phyloP scores from a whole-genome alignment of 768 basidiomycete species.

The Boletus fagicola region DNA sequence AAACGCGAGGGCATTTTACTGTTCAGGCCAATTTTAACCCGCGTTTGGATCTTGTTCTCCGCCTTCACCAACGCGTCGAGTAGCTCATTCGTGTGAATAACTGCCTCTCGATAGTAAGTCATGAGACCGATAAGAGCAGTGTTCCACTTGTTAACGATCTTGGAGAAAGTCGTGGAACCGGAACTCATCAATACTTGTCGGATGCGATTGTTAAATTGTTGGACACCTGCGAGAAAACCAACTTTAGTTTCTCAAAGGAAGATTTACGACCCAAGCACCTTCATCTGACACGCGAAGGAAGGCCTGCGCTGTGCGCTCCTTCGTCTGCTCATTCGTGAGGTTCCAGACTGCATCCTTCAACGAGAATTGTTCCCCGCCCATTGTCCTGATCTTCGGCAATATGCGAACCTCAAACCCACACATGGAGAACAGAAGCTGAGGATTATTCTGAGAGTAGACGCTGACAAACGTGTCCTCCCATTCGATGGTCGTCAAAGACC shows the following conservation, averaged over 20 bases:
- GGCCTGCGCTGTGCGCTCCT: slow-evolving; percentile 96
- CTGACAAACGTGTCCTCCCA: slow-evolving; percentile 99
- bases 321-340: slow-evolving; percentile 93
- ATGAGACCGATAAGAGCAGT: slow-evolving; percentile 93
- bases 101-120: slow-evolving; percentile 98
- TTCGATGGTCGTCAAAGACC: slow-evolving; percentile 96
- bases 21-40: slow-evolving; percentile 99
- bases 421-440: slow-evolving; percentile 97
- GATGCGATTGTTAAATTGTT: slow-evolving; percentile 97
- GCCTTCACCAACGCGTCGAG: slow-evolving; percentile 96
- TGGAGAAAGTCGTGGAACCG: slow-evolving; percentile 97
- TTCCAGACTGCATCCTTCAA: slow-evolving; percentile 97
- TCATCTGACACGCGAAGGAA: slow-evolving; percentile 98
- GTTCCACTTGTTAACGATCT: slow-evolving; percentile 99
- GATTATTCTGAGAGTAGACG: slow-evolving; percentile 97
- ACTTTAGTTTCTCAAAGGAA: not conserved
- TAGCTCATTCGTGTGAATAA: slow-evolving; percentile 95
- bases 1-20: slow-evolving; percentile 99
- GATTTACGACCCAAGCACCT: slow-evolving; percentile 40
- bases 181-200: slow-evolving; percentile 98
- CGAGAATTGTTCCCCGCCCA: slow-evolving; percentile 96
- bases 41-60: slow-evolving; percentile 99
- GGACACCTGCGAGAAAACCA: slow-evolving; percentile 56
- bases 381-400: slow-evolving; percentile 91
- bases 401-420: slow-evolving; percentile 99